Evolutionary conservation across 2,329 filamentous ascomycete species (phyloP), one percentile per base, ranked within the genome.

Genomic region (Podosphaera aphanis): DNA sequence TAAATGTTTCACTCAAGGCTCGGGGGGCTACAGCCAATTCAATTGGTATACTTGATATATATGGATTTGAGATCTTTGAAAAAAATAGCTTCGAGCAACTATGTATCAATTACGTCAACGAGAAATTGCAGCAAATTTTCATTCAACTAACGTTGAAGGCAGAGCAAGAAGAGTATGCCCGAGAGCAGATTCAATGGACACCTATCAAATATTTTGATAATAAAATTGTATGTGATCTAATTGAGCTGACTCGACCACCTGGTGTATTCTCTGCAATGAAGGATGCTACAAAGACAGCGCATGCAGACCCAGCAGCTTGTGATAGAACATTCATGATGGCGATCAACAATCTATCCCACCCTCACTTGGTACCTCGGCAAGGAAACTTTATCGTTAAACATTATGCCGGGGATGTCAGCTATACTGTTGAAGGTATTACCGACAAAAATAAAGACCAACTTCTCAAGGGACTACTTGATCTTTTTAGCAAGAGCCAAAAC

Each of bases 151-250:
- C 90, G 0, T 64, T 98, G 50, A 93, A 93, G 66, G 80, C 90
- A 0, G 90, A 98, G 61, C 90, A 98, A 64, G 90, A 98, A 55
- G 90, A 98, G 61, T 98, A 98, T 58, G 84, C 81, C 15, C 71
- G 83, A 43, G 90, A 98, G 62, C 79, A 95, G 67, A 98, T 98
- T 59, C 78, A 93, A 59, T 98, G 90, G 90, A 94, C 86, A 0
- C 90, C 90, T 2, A 98, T 98, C 69, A 92, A 90, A 57, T 98
- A 95, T 64, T 98, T 95, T 56, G 90, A 98, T 64, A 98, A 98
- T 71, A 95, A 95, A 68, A 79, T 98, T 42, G 90, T 98, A 47
- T 98, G 90, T 61, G 90, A 94, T 50, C 63, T 98, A 57, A 98
- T 98, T 54, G 90, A 98, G 62, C 83, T 92, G 59, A 76, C 80